Evolutionary conservation across 768 basidiomycete genomes (phyloP).

Genomic region (Suillus alpinus): DNA sequence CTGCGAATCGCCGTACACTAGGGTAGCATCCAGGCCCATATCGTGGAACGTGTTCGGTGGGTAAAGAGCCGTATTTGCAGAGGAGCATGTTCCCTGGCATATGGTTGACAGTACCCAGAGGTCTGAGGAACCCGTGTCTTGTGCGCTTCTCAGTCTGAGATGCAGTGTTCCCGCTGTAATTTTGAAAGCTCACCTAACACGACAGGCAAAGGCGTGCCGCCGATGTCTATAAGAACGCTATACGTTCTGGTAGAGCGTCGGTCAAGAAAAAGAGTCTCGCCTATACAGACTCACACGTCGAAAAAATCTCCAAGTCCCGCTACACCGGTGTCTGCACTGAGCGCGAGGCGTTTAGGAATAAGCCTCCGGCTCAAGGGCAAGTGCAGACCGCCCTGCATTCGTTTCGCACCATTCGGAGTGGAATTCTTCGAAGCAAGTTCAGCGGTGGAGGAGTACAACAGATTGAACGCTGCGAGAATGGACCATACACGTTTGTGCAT

Average conservation of each 20-base stretch:
- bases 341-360: slow-evolving; percentile 3
- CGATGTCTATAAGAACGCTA: slow-evolving; percentile 56
- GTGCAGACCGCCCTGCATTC: slow-evolving; percentile 19
- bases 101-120: slow-evolving; percentile 67
- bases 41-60: slow-evolving; percentile 46
- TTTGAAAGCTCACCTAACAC: slow-evolving; percentile 49
- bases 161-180: background rate
- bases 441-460: background rate
- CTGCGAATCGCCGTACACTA: slow-evolving; percentile 69
- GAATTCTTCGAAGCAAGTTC: background rate
- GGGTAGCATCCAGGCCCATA: slow-evolving; percentile 41
- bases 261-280: slow-evolving; percentile 1
- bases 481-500: background rate
- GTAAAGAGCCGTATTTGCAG: slow-evolving; percentile 43
- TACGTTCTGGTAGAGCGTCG: slow-evolving; percentile 47
- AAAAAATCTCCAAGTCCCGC: slow-evolving; percentile 59
- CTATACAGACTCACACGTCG: slow-evolving; percentile 50
- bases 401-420: background rate
- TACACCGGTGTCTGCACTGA: slow-evolving; percentile 25
- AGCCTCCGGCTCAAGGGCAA: slow-evolving; percentile 19
- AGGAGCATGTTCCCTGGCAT: slow-evolving; percentile 44
- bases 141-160: background rate
- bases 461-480: background rate
- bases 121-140: slow-evolving; percentile 79
- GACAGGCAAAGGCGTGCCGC: slow-evolving; percentile 49